Percentiles rank a stretch among this genome's conserved stretches.
Evolutionary conservation across 1,139 yeast species (phyloP).

Genomic region (Zhuliangozyma blackwelliae): DNA sequence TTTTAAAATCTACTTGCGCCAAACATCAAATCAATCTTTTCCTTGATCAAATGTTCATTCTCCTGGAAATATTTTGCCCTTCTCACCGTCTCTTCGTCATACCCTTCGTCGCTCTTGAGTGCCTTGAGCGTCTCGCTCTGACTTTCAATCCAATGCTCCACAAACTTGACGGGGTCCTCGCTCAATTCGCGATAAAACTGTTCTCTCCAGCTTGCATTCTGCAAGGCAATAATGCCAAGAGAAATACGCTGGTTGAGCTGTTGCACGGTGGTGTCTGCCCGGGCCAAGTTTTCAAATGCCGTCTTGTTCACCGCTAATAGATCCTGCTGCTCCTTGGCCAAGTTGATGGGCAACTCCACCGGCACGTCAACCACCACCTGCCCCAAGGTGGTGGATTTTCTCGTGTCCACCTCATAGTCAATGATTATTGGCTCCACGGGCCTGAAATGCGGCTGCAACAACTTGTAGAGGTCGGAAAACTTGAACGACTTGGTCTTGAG

Average conservation of each 20-base stretch:
- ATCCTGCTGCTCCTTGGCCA: constrained; percentile 36
- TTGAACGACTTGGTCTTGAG: constrained; percentile 51
- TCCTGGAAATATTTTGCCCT: constrained; percentile 77
- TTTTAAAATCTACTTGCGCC: constrained; percentile 26
- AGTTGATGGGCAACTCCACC: constrained; percentile 50
- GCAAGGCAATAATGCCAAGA: constrained; percentile 60
- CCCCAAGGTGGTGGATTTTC: constrained; percentile 74
- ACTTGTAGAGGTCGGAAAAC: constrained; percentile 71
- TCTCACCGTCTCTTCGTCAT: constrained; percentile 86
- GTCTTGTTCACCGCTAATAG: constrained; percentile 35
- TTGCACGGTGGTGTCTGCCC: constrained; percentile 48
- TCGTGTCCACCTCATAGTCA: constrained; percentile 72
- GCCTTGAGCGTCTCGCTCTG: constrained; percentile 75
- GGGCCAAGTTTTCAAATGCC: constrained; percentile 36
- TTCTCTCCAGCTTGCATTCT: constrained; percentile 47
- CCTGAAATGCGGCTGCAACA: constrained; percentile 53
- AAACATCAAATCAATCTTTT: constrained; percentile 71
- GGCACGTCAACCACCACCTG: constrained; percentile 75
- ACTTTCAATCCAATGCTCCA: constrained; percentile 67
- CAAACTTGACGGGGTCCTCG: constrained; percentile 71
- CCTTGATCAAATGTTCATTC: constrained; percentile 59
- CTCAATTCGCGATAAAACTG: constrained; percentile 68
- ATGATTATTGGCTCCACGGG: constrained; percentile 79
- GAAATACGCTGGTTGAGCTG: constrained; percentile 59
- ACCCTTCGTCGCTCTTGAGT: constrained; percentile 81